A percentile compares a stretch with the other conserved stretches of the same genome.
phyloP scores from a whole-genome alignment of 2,329 filamentous ascomycete species.

The Berkeleyomyces basicola region DNA sequence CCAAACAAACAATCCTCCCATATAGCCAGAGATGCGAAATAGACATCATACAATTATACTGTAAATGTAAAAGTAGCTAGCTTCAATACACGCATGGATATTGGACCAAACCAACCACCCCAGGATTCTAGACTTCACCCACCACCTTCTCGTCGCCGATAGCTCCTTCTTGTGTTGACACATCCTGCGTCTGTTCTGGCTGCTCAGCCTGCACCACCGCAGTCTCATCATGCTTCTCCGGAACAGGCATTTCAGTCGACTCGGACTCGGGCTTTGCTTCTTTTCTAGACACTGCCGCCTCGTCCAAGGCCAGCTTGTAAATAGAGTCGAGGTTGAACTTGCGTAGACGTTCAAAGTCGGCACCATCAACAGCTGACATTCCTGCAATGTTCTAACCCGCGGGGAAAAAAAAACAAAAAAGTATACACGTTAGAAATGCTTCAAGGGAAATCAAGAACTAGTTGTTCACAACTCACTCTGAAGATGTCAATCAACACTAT shows the following conservation, averaged over 20 bases:
- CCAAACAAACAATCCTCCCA: too few relatives aligned
- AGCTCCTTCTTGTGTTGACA: not conserved
- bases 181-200: too few relatives aligned
- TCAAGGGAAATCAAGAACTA: not conserved
- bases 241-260: too few relatives aligned
- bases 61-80: too few relatives aligned
- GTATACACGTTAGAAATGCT: not conserved
- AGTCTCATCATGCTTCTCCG: not conserved
- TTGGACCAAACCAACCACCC: too few relatives aligned
- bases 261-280: not conserved
- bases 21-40: too few relatives aligned
- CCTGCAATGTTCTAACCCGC: slow-evolving; percentile 50
- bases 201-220: not conserved
- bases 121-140: too few relatives aligned
- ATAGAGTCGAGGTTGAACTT: slow-evolving; percentile 65
- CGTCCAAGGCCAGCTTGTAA: slow-evolving; percentile 28
- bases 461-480: slow-evolving; percentile 8
- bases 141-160: too few relatives aligned
- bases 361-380: slow-evolving; percentile 57
- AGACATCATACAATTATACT: too few relatives aligned
- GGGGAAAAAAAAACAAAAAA: not conserved
- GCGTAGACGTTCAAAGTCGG: slow-evolving; percentile 56
- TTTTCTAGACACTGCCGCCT: not conserved
- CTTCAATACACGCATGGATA: too few relatives aligned
- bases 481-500: slow-evolving; percentile 68